Percentiles rank a stretch among this genome's conserved stretches.
These are phyloP conservation scores for Hyaloscypha variabilis DNA, from an alignment of 495 filamentous ascomycete genomes.

Conservation along the genomic window DNA sequence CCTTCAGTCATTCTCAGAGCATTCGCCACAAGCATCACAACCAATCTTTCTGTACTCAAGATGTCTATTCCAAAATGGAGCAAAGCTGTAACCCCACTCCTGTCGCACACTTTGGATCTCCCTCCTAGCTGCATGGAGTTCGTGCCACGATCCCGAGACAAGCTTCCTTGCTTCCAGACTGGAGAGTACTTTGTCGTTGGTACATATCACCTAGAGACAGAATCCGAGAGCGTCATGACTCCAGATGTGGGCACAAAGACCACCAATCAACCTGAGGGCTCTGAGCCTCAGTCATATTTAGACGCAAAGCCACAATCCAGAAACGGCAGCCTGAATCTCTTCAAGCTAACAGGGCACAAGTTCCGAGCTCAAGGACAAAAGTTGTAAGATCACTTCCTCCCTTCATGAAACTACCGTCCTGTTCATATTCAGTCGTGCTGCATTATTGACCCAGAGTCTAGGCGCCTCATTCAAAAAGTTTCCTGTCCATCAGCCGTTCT, in stretches of 20 bases:
- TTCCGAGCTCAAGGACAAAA: slow-evolving; percentile 21
- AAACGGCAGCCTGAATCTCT: slow-evolving; percentile 73
- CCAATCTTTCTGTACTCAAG: not conserved
- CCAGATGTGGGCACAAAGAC: slow-evolving; percentile 28
- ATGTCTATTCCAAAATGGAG: slow-evolving; percentile 11
- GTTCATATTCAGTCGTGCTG: not conserved
- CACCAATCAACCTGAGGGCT: slow-evolving; percentile 30
- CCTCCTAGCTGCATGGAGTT: slow-evolving; percentile 90
- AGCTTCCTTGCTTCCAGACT: not conserved
- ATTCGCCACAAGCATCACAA: not conserved
- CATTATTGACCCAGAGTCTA: slow-evolving; percentile 11
- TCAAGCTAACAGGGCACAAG: slow-evolving; percentile 46
- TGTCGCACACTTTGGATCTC: slow-evolving; percentile 42
- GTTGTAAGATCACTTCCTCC: slow-evolving; percentile 50
- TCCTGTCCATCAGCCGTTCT: slow-evolving; percentile 72
- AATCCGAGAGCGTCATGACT: slow-evolving; percentile 22
- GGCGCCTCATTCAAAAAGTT: slow-evolving; percentile 44
- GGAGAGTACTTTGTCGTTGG: slow-evolving; percentile 73
- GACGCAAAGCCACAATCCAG: slow-evolving; percentile 39
- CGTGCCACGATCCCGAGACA: slow-evolving; percentile 47
- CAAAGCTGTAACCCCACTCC: slow-evolving; percentile 2
- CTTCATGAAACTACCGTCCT: not conserved
- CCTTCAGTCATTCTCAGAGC: not conserved
- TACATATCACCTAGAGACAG: slow-evolving; percentile 76
- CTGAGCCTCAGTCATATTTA: not conserved